Percentiles rank a stretch among this genome's conserved stretches.
Evolutionary conservation across 495 filamentous ascomycete species (phyloP).

Genomic region (Elasticomyces elasticus): DNA sequence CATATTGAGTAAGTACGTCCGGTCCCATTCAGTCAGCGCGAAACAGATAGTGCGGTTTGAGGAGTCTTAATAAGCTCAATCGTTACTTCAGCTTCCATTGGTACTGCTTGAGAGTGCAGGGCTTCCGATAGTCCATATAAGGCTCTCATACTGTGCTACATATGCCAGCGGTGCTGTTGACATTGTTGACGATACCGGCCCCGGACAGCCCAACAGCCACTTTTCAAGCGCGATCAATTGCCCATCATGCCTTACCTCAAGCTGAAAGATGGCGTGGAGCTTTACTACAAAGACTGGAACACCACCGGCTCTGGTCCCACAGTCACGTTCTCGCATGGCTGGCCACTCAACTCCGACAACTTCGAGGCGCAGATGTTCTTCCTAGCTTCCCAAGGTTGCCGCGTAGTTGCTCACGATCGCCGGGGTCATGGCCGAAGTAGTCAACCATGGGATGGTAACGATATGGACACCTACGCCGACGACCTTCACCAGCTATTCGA

Average conservation of each 20-base stretch:
- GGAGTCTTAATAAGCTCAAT: too few species aligned
- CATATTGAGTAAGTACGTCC: too few species aligned
- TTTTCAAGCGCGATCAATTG: too few species aligned
- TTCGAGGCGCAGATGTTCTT: not conserved
- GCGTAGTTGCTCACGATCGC: constrained; percentile 2
- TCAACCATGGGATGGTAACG: not conserved
- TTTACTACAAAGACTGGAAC: constrained; percentile 6
- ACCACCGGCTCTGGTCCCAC: not conserved
- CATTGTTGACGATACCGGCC: too few species aligned
- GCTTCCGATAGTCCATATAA: too few species aligned
- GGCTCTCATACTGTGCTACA: too few species aligned
- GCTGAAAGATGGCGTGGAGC: not conserved
- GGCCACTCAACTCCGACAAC: not conserved
- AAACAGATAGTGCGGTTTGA: too few species aligned
- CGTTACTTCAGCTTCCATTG: too few species aligned
- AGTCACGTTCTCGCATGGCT: constrained; percentile 5
- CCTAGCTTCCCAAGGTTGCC: not conserved
- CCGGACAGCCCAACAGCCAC: too few species aligned
- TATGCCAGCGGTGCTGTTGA: too few species aligned
- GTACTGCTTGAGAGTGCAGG: too few species aligned
- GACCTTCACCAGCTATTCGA: constrained; percentile 1
- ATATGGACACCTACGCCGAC: constrained; percentile 3
- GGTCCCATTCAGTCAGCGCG: too few species aligned
- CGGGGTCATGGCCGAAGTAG: not conserved
- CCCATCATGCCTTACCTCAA: constrained; percentile 2